These are phyloP conservation scores for Blastosporella zonata DNA, from an alignment of 1,284 basidiomycete genomes.

Conservation along the genomic window DNA sequence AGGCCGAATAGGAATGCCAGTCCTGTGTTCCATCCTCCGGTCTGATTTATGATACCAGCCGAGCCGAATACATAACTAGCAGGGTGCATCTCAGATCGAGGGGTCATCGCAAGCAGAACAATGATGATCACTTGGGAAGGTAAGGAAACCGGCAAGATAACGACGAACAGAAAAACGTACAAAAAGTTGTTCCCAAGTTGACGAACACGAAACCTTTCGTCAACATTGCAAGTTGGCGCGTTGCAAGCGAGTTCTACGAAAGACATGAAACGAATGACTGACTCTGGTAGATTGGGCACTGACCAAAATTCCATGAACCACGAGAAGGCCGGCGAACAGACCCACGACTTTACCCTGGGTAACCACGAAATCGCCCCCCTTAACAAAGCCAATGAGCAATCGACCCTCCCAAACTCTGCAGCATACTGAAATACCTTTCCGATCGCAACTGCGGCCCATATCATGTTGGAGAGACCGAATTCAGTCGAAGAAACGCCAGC, in stretches of 20 bases:
- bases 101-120: slow-evolving; percentile 76
- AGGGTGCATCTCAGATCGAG: slow-evolving; percentile 77
- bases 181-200: slow-evolving; percentile 73
- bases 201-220: slow-evolving; percentile 85
- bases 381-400: slow-evolving; percentile 4
- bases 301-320: slow-evolving; percentile 72
- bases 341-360: slow-evolving; percentile 72
- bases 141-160: background rate
- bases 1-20: slow-evolving; percentile 87
- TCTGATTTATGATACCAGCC: slow-evolving; percentile 65
- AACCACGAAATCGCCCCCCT: slow-evolving; percentile 49
- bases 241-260: slow-evolving; percentile 77
- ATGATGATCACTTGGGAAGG: slow-evolving; percentile 74
- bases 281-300: slow-evolving; percentile 16
- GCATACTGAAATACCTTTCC: slow-evolving; percentile 37
- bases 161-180: slow-evolving; percentile 32
- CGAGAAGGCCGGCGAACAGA: slow-evolving; percentile 67
- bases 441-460: slow-evolving; percentile 72
- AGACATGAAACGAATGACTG: background rate
- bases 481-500: slow-evolving; percentile 86
- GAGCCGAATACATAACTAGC: slow-evolving; percentile 78
- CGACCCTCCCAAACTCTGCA: background rate
- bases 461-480: slow-evolving; percentile 88
- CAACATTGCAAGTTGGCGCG: slow-evolving; percentile 74
- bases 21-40: slow-evolving; percentile 79